Evolutionary conservation across 805 yeast species (phyloP), one percentile per base, ranked within the genome.

Genomic region (Nakazawaea molendinolei): DNA sequence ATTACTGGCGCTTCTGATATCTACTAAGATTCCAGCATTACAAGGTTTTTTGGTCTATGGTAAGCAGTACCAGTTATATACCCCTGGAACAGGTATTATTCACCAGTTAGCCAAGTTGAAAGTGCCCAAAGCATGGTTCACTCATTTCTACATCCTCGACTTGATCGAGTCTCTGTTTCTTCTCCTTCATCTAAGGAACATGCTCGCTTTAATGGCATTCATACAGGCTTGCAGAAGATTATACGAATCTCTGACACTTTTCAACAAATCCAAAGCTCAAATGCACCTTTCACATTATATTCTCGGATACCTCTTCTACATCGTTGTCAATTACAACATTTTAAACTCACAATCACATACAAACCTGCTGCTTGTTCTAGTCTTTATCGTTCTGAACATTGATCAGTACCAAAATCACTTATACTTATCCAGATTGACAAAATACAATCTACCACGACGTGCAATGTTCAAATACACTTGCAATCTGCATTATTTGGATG

Each of bases 401-500:
- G 71, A 64, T 43, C 89, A 80, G 51, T 56, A 47, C 39, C 48
- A 44, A 21, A 71, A 72, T 49, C 89, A 80, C 48, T 32, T 23
- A 5, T 63, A 71, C 36, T 55, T 80, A 26, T 60, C 83, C 0
- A 33, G 45, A 3, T 51, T 79, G 30, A 55, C 53, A 15, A 80
- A 80, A 50, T 80, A 80, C 51, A 63, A 74, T 1, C 47, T 67
- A 18, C 92, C 94, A 3, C 52, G 48, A 2, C 52, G 56, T 23
- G 67, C 78, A 1, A 44, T 74, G 31, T 80, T 80, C 50, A 53
- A 53, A 28, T 52, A 52, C n/a, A 61, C 71, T 2, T 61, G 75
- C 13, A 73, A 80, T 45, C 81, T 90, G 0, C 94, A 83, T 53
- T 83, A 82, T 46, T 58, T 76, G 14, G 80, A 79, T 51, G 94